Evolutionary conservation across 768 basidiomycete species (phyloP), one percentile per base, ranked within the genome.

Genomic region (Pulveroboletus sp.): DNA sequence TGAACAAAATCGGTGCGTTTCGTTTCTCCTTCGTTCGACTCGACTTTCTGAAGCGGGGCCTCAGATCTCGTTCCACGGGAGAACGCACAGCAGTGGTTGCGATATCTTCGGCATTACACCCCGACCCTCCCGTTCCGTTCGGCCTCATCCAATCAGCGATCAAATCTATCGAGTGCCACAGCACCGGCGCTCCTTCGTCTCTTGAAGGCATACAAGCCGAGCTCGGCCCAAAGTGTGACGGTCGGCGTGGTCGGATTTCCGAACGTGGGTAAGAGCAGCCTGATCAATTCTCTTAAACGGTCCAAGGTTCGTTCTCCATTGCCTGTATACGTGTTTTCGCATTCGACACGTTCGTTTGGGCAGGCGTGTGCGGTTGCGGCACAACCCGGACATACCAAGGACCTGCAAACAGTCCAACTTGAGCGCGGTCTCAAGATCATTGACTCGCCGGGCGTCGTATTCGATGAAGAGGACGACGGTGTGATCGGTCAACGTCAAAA

Each of bases 381-480:
- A 10, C 92, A 93, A 59, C 86, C 96, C 0, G 95, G 95, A 3
- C 92, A 93, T 61, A 98, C 95, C 7, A 89, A 89, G 51, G 88
- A 91, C 24, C 73, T 96, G 16, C 94, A 99, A 68, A 89, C 89
- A 7, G 72, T 98, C 6, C 90, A 91, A 54, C 76, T 99, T 4
- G 95, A 98, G 66, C 89, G 93, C 37, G 93, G 93, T 1, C 78
- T 99, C 62, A 83, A 86, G 48, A 85, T 98, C 30, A 78, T 98
- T 6, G 96, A 98, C 68, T 97, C 93, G 31, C 95, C 96, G 1
- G 96, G 95, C 53, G 93, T 98, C n/a, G 89, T 99, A 2, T 91
- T 96, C 57, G 91, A 93, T 52, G 89, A 92, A 48, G 83, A 88
- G 49, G 77, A 83, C 41, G 63, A 75, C 41, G 68, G 75, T 30